A percentile compares a stretch with the other conserved stretches of the same genome.
These are phyloP conservation scores for Cantharellus anzutake DNA, from an alignment of 768 basidiomycete genomes.

Conservation along the genomic window DNA sequence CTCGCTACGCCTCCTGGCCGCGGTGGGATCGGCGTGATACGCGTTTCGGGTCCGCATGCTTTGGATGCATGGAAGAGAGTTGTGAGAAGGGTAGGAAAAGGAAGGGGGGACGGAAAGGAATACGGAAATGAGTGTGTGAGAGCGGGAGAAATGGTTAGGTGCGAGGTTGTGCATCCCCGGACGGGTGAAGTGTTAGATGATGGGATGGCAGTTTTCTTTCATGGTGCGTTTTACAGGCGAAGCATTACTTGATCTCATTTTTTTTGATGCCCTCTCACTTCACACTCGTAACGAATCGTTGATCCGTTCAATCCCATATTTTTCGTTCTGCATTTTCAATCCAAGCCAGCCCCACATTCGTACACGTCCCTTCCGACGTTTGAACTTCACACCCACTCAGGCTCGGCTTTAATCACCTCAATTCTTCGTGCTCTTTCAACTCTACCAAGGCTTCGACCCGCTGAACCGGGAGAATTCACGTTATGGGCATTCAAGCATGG, in stretches of 20 bases:
- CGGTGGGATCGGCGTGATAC: constrained; percentile 63
- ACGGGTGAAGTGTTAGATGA: constrained; percentile 28
- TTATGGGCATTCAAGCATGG: constrained; percentile 66
- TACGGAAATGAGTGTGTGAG: constrained; percentile 2
- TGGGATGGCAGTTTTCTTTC: constrained; percentile 66
- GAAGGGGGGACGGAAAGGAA: constrained; percentile 10
- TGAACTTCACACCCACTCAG: constrained; percentile 54
- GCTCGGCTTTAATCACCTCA: constrained; percentile 57
- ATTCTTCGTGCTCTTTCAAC: constrained; percentile 42
- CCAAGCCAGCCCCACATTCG: constrained; percentile 46
- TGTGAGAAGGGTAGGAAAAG: constrained; percentile 17
- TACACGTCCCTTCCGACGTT: constrained; percentile 42
- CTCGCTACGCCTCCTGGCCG: constrained; percentile 76
- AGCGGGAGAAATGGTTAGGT: constrained; percentile 45
- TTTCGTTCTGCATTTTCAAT: background rate
- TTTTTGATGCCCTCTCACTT: too few relatives aligned
- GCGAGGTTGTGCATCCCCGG: constrained; percentile 49
- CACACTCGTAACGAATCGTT: too few relatives aligned
- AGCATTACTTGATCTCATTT: too few relatives aligned
- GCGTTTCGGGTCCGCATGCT: constrained; percentile 65
- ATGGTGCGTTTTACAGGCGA: constrained; percentile 26
- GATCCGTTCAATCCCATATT: background rate
- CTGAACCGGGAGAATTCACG: constrained; percentile 80
- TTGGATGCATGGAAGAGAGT: constrained; percentile 39
- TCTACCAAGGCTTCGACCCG: constrained; percentile 42